phyloP scores from a whole-genome alignment of 371 early-diverging fungal species.

The Syncephalastrum contaminatum region DNA sequence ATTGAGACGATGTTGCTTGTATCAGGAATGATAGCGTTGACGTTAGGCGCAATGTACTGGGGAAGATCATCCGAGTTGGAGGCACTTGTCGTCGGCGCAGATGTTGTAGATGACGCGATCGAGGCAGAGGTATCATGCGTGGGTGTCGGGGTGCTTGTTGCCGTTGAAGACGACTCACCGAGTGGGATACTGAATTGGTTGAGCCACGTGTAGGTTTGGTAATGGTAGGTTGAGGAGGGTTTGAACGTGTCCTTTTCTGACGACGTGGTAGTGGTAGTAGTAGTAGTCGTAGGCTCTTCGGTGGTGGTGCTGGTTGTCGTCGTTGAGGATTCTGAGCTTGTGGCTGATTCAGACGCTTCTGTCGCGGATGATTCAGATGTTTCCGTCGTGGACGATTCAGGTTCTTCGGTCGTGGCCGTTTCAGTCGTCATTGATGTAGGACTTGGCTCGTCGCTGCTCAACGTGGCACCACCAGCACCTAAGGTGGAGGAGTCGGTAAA shows the following conservation, averaged over 20 bases:
- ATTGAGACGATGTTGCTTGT: slow-evolving; percentile 32
- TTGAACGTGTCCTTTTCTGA: slow-evolving; percentile 9
- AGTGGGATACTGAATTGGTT: slow-evolving; percentile 18
- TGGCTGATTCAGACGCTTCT: slow-evolving; percentile 1
- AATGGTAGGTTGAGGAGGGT: slow-evolving; percentile 15
- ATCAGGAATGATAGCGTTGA: slow-evolving; percentile 44
- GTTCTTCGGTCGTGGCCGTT: not conserved
- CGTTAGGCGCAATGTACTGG: slow-evolving; percentile 48
- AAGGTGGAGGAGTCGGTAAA: slow-evolving; percentile 2
- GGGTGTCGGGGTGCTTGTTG: slow-evolving; percentile 7
- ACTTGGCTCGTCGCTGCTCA: not conserved
- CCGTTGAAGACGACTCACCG: slow-evolving; percentile 8
- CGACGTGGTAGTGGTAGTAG: slow-evolving; percentile 9
- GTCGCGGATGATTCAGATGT: slow-evolving; percentile 8
- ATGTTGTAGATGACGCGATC: not conserved
- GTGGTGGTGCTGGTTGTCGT: slow-evolving; percentile 7
- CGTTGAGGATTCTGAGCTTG: too few relatives aligned
- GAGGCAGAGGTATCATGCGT: slow-evolving; percentile 2
- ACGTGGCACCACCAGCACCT: not conserved
- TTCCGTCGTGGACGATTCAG: not conserved
- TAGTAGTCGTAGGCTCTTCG: slow-evolving; percentile 10
- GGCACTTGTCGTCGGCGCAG: slow-evolving; percentile 9
- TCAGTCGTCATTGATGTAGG: not conserved
- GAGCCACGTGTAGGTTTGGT: slow-evolving; percentile 18
- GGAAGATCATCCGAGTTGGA: slow-evolving; percentile 23